A percentile compares a stretch with the other conserved stretches of the same genome.
phyloP scores from a whole-genome alignment of 1,139 yeast genomes.

The Geotrichum histeridarum region DNA sequence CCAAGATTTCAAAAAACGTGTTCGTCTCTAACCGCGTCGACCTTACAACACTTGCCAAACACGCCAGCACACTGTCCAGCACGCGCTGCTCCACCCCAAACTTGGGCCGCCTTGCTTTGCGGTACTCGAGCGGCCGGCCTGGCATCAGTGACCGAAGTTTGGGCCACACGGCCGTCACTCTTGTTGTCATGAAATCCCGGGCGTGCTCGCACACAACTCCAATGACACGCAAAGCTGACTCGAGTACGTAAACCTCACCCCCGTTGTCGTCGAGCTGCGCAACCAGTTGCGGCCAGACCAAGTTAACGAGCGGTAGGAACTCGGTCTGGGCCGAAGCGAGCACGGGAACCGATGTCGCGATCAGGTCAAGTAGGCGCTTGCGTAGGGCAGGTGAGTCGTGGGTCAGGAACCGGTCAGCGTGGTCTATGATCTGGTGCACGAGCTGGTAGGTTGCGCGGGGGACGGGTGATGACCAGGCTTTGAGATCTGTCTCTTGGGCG shows the following conservation, averaged over 20 bases:
- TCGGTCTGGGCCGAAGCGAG: slow-evolving; percentile 56
- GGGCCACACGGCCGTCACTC: slow-evolving; percentile 48
- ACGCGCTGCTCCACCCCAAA: slow-evolving; percentile 28
- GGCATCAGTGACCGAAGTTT: slow-evolving; percentile 22
- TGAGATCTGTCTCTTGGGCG: slow-evolving; percentile 32
- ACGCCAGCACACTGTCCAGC: slow-evolving; percentile 24
- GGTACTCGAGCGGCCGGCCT: background rate
- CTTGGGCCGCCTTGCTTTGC: slow-evolving; percentile 20
- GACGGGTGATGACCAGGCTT: slow-evolving; percentile 59
- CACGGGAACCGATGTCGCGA: slow-evolving; percentile 51
- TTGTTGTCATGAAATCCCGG: slow-evolving; percentile 49
- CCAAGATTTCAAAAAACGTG: slow-evolving; percentile 27
- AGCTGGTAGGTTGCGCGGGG: slow-evolving; percentile 55
- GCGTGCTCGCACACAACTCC: slow-evolving; percentile 41
- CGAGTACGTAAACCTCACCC: slow-evolving; percentile 36
- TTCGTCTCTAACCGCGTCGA: slow-evolving; percentile 25
- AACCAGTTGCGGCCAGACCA: slow-evolving; percentile 56
- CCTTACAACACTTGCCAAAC: slow-evolving; percentile 24
- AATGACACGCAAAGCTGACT: slow-evolving; percentile 41
- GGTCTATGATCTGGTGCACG: slow-evolving; percentile 57
- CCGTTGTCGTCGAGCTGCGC: slow-evolving; percentile 31
- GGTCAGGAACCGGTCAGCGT: slow-evolving; percentile 65
- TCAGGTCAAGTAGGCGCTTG: slow-evolving; percentile 51
- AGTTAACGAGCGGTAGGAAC: slow-evolving; percentile 63
- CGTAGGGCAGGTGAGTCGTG: slow-evolving; percentile 60